Evolutionary conservation across 164 flowering plant genomes (phyloP).

Genomic region (Kalanchoe fedtschenkoi): DNA sequence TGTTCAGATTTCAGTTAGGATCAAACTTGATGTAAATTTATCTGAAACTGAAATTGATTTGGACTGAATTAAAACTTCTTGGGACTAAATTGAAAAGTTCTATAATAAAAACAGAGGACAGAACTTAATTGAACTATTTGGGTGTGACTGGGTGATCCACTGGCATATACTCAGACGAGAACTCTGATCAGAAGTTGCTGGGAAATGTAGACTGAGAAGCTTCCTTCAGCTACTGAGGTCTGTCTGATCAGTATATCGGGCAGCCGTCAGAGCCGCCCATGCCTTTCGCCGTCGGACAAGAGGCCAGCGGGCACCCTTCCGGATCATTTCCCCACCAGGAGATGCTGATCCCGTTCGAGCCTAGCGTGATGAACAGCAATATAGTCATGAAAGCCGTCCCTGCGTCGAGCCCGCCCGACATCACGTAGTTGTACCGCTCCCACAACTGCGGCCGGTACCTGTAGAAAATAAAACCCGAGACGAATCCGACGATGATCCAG

Average conservation of each 20-base stretch:
- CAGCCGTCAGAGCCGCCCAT: constrained; percentile 15
- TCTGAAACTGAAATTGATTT: too few species aligned
- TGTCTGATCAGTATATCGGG: constrained; percentile 12
- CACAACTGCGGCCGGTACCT: constrained; percentile 17
- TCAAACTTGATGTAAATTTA: too few species aligned
- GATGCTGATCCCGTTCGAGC: constrained; percentile 8
- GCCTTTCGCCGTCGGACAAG: constrained; percentile 27
- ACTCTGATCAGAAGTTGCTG: too few species aligned
- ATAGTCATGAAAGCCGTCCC: constrained; percentile 34
- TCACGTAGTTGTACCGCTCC: constrained; percentile 25
- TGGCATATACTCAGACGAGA: neutral
- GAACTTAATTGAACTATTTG: too few species aligned
- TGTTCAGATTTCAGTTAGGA: too few species aligned
- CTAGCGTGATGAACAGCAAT: constrained; percentile 14
- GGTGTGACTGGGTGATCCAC: too few species aligned
- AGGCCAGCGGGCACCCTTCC: constrained; percentile 27
- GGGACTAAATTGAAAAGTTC: too few species aligned
- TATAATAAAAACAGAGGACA: too few species aligned
- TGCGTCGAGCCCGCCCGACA: constrained; percentile 32
- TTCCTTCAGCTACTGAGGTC: too few species aligned
- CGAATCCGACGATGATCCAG: constrained; percentile 20
- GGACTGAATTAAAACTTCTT: too few species aligned
- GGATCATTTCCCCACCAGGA: constrained; percentile 27
- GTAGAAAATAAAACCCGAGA: constrained; percentile 21
- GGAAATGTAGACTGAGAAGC: neutral